A percentile compares a stretch with the other conserved stretches of the same genome.
Conservation (phyloP, 495 filamentous ascomycete species). For the Aspergillus homomorphus region DNA sequence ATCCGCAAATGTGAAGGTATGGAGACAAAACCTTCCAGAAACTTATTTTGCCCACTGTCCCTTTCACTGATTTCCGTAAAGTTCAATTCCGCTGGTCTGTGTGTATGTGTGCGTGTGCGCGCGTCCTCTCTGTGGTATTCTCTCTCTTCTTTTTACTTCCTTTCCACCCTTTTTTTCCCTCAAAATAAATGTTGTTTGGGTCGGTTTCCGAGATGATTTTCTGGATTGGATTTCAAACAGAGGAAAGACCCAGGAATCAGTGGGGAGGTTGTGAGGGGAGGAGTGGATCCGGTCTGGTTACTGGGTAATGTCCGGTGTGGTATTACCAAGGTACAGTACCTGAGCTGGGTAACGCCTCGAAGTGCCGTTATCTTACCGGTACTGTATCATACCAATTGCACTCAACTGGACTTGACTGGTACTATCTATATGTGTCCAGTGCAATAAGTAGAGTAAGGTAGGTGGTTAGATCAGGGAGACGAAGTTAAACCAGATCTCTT, state of each 20-base stretch:
- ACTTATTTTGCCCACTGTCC: conserved; percentile 5
- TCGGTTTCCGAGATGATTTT: conserved; percentile 10
- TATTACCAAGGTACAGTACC: conserved; percentile 7
- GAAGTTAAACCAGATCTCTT: neutral
- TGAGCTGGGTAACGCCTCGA: neutral
- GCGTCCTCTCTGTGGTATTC: neutral
- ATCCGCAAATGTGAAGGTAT: conserved; percentile 7
- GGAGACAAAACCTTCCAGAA: conserved; percentile 11
- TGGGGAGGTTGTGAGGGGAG: conserved; percentile 18
- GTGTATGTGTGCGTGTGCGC: too few relatives aligned
- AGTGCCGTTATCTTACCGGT: neutral
- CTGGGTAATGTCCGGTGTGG: conserved; percentile 18
- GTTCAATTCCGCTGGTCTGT: conserved; percentile 3
- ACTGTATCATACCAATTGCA: neutral
- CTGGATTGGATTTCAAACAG: conserved; percentile 18
- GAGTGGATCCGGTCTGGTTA: conserved; percentile 6
- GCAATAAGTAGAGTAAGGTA: neutral
- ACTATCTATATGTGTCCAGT: too few relatives aligned
- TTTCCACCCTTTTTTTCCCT: conserved; percentile 14
- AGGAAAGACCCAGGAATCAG: conserved; percentile 18
- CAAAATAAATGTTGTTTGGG: conserved; percentile 8
- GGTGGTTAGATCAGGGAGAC: neutral
- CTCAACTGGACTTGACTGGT: neutral
- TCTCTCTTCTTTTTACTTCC: conserved; percentile 7
- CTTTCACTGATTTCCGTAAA: conserved; percentile 7